These are phyloP conservation scores for Aspergillus mulundensis DNA, from an alignment of 495 filamentous ascomycete species.

Conservation along the genomic window DNA sequence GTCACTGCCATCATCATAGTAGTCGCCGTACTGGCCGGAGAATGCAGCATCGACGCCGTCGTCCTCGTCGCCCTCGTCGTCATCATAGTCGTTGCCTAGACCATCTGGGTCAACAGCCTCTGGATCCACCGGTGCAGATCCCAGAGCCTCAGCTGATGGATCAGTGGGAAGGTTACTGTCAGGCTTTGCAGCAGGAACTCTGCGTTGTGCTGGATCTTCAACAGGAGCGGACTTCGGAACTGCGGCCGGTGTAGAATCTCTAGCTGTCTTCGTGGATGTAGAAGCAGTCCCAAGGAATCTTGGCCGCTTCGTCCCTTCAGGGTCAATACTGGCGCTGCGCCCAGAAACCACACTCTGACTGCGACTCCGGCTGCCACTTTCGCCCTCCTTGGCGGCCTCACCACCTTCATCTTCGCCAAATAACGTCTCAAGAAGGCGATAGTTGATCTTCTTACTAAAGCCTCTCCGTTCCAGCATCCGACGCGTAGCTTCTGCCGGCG, in stretches of 20 bases:
- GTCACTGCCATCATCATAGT: conserved; percentile 32
- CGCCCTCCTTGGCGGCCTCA: conserved; percentile 27
- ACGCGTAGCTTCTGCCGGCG: conserved; percentile 68
- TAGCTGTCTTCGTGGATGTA: conserved; percentile 13
- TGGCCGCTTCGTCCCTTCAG: conserved; percentile 23
- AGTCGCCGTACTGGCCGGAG: conserved; percentile 32
- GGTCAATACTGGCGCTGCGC: conserved; percentile 37
- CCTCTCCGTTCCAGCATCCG: conserved; percentile 68
- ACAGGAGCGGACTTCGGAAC: conserved; percentile 10
- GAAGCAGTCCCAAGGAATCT: conserved; percentile 18
- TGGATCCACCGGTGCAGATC: conserved; percentile 17
- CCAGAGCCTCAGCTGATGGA: conserved; percentile 18
- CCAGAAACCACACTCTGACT: conserved; percentile 37
- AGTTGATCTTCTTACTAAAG: conserved; percentile 81
- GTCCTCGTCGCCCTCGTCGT: conserved; percentile 30
- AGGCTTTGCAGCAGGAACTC: conserved; percentile 1
- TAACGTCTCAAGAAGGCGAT: conserved; percentile 57
- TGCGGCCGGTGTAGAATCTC: conserved; percentile 21
- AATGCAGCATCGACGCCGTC: conserved; percentile 41
- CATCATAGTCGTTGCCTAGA: conserved; percentile 27
- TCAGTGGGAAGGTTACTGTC: conserved; percentile 12
- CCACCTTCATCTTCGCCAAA: conserved; percentile 34
- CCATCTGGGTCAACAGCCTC: conserved; percentile 19
- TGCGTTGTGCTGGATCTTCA: conserved; percentile 6
- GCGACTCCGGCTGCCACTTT: conserved; percentile 35